Conservation (phyloP, 1,139 yeast species). For the Pichia sp. region DNA sequence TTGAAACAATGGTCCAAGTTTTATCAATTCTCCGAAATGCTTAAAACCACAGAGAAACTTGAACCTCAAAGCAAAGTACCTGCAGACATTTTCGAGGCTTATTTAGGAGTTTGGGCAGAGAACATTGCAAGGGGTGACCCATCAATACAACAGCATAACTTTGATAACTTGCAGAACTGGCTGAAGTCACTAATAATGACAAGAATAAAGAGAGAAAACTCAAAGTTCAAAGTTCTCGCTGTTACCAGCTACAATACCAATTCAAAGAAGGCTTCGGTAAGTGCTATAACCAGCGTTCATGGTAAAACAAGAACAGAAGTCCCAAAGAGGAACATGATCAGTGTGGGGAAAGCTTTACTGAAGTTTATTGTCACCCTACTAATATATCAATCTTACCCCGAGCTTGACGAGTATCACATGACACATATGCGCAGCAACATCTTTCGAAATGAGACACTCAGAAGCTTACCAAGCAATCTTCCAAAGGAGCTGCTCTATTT, state of each 20-base stretch:
- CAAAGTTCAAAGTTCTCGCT: neutral
- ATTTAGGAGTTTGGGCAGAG: slow-evolving; percentile 1
- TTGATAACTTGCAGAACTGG: neutral
- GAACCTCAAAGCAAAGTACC: neutral
- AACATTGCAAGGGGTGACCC: neutral
- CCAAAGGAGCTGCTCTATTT: neutral
- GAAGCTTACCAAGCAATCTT: neutral
- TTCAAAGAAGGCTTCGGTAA: neutral
- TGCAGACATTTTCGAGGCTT: slow-evolving; percentile 6
- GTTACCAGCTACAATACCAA: no score
- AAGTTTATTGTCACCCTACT: neutral
- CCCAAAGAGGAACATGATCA: neutral
- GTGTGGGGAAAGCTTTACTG: neutral
- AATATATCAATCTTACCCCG: neutral
- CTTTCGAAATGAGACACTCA: neutral
- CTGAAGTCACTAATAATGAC: neutral
- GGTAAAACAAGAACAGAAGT: neutral
- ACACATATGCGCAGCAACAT: neutral
- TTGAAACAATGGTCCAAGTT: neutral
- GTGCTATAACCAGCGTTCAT: neutral
- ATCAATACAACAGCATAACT: neutral
- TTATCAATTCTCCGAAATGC: neutral
- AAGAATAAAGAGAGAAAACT: neutral
- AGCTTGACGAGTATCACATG: slow-evolving; percentile 1
- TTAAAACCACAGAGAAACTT: neutral